A percentile compares a stretch with the other conserved stretches of the same genome.
These are phyloP conservation scores for Suhomyces wounanorum DNA, from an alignment of 1,139 yeast species.

Conservation along the genomic window DNA sequence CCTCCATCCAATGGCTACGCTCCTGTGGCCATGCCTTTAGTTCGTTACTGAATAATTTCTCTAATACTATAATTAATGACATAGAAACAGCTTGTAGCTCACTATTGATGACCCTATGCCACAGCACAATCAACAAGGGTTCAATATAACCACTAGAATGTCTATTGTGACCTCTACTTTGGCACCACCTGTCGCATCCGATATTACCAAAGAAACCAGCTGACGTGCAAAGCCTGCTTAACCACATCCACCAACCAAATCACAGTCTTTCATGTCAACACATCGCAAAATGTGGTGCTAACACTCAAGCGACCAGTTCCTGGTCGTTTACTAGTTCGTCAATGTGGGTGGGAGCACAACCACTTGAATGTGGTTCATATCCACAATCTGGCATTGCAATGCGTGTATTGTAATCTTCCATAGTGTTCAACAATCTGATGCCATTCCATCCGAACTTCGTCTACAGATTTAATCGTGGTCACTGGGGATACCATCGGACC, in stretches of 20 bases:
- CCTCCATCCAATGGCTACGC: slow-evolving; percentile 11
- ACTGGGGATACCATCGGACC: not conserved
- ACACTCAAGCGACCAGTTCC: not conserved
- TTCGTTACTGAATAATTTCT: slow-evolving; percentile 17
- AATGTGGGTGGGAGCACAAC: not conserved
- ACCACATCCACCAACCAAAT: not conserved
- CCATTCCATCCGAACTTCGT: not conserved
- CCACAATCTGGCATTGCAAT: not conserved
- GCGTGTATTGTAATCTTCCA: not conserved
- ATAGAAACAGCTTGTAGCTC: not conserved
- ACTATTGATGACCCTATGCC: not conserved
- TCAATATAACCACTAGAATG: not conserved
- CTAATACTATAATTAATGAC: not conserved
- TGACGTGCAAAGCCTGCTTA: not conserved
- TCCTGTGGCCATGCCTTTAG: slow-evolving; percentile 19
- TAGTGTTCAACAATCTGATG: not conserved
- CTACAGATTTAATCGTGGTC: not conserved
- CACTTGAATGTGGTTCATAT: not conserved
- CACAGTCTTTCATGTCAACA: not conserved
- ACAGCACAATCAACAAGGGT: not conserved
- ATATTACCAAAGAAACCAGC: not conserved
- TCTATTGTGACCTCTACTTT: no score
- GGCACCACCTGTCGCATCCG: not conserved
- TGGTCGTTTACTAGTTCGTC: not conserved
- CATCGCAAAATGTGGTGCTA: not conserved